phyloP scores from a whole-genome alignment of 2,329 filamentous ascomycete genomes.

The Calonectria pseudoturangicola region DNA sequence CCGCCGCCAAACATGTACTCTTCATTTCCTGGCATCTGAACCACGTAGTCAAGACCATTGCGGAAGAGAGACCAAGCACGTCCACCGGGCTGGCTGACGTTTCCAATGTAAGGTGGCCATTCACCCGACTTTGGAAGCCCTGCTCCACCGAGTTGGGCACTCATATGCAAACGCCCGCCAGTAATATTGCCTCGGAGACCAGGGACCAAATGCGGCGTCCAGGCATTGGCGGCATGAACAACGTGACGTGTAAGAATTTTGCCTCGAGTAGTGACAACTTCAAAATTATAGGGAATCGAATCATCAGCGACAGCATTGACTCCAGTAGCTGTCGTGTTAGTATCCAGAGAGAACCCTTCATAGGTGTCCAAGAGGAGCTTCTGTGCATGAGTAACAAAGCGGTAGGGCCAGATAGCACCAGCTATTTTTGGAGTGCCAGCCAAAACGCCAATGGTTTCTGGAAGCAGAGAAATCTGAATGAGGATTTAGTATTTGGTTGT shows the following conservation, averaged over 20 bases:
- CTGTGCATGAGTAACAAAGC: constrained; percentile 8
- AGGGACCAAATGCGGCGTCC: constrained; percentile 20
- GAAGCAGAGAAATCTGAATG: constrained; percentile 17
- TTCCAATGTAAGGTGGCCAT: constrained; percentile 25
- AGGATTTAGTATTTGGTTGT: neutral
- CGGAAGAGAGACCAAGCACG: constrained; percentile 30
- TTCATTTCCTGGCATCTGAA: constrained; percentile 26
- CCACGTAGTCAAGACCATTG: constrained; percentile 27
- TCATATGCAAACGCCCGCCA: constrained; percentile 28
- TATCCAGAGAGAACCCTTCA: constrained; percentile 6
- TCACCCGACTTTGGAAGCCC: constrained; percentile 24
- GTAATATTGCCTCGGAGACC: neutral
- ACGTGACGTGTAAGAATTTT: constrained; percentile 1
- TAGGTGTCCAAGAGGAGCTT: constrained; percentile 9
- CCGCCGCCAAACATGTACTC: constrained; percentile 34
- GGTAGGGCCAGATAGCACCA: constrained; percentile 8
- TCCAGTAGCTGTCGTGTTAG: constrained; percentile 1
- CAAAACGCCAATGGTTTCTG: constrained; percentile 3
- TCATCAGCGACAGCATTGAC: neutral
- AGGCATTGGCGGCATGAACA: constrained; percentile 17
- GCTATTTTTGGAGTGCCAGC: constrained; percentile 30
- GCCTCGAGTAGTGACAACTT: constrained; percentile 8
- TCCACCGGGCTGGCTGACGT: constrained; percentile 23
- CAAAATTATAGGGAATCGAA: constrained; percentile 2
- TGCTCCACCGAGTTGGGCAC: constrained; percentile 26